These are phyloP conservation scores for Penicillium arizonense DNA, from an alignment of 495 filamentous ascomycete species.

Conservation along the genomic window DNA sequence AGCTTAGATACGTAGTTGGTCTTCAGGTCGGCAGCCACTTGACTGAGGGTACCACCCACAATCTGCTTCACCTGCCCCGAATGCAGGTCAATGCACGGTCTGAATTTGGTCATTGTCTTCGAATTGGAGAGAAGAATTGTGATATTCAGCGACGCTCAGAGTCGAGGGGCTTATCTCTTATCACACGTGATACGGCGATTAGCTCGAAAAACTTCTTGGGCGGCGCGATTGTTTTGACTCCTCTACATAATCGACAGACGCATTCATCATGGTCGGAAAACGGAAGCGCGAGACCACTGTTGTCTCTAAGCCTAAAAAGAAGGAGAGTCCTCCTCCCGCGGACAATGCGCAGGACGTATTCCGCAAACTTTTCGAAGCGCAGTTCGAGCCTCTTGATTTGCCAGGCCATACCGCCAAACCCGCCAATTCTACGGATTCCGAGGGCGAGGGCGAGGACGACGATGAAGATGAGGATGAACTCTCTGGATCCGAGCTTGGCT, in stretches of 20 bases:
- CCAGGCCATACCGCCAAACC: slow-evolving; percentile 11
- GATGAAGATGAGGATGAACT: slow-evolving; percentile 30
- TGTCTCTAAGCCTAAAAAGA: slow-evolving; percentile 27
- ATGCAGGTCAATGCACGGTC: slow-evolving; percentile 96
- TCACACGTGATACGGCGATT: slow-evolving; percentile 39
- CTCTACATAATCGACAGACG: slow-evolving; percentile 1
- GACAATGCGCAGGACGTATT: slow-evolving; percentile 55
- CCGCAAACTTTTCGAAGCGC: slow-evolving; percentile 80
- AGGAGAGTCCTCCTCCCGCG: slow-evolving; percentile 16
- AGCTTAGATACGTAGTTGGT: slow-evolving; percentile 89
- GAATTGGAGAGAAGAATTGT: slow-evolving; percentile 6
- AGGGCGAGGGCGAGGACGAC: slow-evolving; percentile 25
- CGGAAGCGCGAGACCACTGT: slow-evolving; percentile 39
- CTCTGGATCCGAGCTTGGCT: slow-evolving; percentile 42
- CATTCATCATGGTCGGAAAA: slow-evolving; percentile 32
- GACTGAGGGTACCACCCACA: slow-evolving; percentile 85
- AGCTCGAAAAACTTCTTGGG: slow-evolving; percentile 16
- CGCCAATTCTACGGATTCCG: slow-evolving; percentile 11
- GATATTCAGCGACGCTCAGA: slow-evolving; percentile 7
- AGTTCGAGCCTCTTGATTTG: slow-evolving; percentile 70
- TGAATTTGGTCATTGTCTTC: slow-evolving; percentile 80
- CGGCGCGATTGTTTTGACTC: background rate
- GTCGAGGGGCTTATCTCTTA: slow-evolving; percentile 38
- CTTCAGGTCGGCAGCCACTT: slow-evolving; percentile 61
- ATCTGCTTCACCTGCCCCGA: slow-evolving; percentile 97